These are phyloP conservation scores for Ophiostoma montium DNA, from an alignment of 2,329 filamentous ascomycete genomes.

Conservation along the genomic window DNA sequence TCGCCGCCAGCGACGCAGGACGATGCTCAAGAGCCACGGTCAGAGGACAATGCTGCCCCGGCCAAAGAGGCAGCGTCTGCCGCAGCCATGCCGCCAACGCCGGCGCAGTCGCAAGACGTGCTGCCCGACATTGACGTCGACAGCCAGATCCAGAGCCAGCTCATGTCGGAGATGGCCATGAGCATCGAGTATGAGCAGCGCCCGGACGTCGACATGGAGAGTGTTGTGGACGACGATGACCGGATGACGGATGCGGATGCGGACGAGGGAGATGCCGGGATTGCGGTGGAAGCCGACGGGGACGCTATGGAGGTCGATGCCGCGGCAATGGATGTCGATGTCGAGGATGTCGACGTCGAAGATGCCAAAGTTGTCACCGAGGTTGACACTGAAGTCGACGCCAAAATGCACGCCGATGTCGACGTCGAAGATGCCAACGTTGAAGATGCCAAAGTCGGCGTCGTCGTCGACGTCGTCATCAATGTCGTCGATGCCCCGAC, in stretches of 20 bases:
- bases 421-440: too few relatives aligned
- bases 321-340: constrained; percentile 8
- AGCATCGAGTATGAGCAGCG: constrained; percentile 9
- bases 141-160: constrained; percentile 11
- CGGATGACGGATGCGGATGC: neutral
- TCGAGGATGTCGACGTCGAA: too few relatives aligned
- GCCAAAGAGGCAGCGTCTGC: neutral
- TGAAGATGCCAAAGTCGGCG: too few relatives aligned
- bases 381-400: too few relatives aligned
- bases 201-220: constrained; percentile 7
- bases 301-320: constrained; percentile 11
- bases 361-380: too few relatives aligned
- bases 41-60: too few relatives aligned
- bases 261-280: too few relatives aligned
- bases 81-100: constrained; percentile 6
- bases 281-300: too few relatives aligned
- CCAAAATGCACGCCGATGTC: too few relatives aligned
- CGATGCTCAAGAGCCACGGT: too few relatives aligned
- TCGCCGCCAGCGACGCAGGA: neutral
- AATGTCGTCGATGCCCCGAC: too few relatives aligned
- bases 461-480: too few relatives aligned
- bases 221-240: constrained; percentile 3
- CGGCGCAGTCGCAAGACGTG: constrained; percentile 7
- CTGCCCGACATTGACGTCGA: constrained; percentile 4
- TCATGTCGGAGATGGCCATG: constrained; percentile 12